phyloP scores from a whole-genome alignment of 768 basidiomycete species.

The Serendipita sp. region DNA sequence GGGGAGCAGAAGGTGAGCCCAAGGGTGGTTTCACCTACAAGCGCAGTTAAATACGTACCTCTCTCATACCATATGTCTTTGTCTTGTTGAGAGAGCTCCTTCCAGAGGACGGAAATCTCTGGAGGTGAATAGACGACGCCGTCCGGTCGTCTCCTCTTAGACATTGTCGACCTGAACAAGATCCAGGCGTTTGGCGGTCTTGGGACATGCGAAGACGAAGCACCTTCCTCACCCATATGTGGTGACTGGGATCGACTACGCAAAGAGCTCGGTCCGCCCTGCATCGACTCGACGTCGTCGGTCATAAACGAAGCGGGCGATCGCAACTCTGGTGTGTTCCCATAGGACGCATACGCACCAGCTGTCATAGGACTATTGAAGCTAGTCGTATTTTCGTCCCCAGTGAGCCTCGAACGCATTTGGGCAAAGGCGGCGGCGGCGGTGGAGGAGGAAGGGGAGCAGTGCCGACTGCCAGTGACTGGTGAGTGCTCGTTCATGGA shows the following conservation, averaged over 20 bases:
- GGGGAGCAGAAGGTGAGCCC: neutral
- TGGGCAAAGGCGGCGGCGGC: neutral
- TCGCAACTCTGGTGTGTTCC: neutral
- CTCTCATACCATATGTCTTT: neutral
- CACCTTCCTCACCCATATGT: no score
- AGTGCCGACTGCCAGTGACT: neutral
- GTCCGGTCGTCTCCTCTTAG: neutral
- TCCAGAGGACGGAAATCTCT: constrained; percentile 2
- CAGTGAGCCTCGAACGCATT: neutral
- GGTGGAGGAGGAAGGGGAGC: neutral
- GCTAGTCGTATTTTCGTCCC: neutral
- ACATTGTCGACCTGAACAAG: neutral
- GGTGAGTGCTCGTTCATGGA: neutral
- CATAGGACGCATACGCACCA: neutral
- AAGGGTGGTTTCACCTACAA: neutral
- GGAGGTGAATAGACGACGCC: neutral
- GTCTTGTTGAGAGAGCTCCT: neutral
- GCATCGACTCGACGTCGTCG: neutral
- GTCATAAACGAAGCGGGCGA: neutral
- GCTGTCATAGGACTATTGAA: no score
- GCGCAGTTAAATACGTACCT: neutral
- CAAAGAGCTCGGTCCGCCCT: neutral
- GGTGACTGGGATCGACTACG: constrained; percentile 1
- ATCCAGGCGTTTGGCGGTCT: neutral
- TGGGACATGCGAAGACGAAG: neutral